Evolutionary conservation across 192 early-diverging fungal species (phyloP), one percentile per base, ranked within the genome.

Genomic region (Ambispora gerdemannii): DNA sequence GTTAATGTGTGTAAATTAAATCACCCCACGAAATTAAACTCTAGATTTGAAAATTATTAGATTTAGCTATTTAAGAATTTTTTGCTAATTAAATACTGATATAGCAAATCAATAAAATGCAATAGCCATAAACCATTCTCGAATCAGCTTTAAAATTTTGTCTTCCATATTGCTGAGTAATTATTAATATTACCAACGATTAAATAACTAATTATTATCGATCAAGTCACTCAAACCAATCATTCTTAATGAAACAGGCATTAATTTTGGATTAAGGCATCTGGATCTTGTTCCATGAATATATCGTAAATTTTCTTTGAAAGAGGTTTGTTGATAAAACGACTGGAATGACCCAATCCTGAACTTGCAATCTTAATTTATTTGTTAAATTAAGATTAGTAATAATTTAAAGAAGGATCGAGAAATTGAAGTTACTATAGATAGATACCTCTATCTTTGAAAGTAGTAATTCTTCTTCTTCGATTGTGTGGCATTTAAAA

Each of bases 381-480:
- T 0, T 25, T 15, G 43, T 33, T 36, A 56, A 10, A 25, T 7
- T 36, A n/a, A 19, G n/a, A 67, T n/a, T 34, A 0, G 3, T 20
- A 53, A 33, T 27, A n/a, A 31, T 31, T 25, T 32, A 22, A 47
- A 17, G 7, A 50, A 65, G 13, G 4, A 51, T 31, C 4, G 22
- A 15, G n/a, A 20, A 22, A 36, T 52, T 22, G 3, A 28, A 31
- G 17, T 17, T 24, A 35, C 6, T 17, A 50, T 25, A 15, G 10
- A 20, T 22, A 25, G 4, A 52, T 75, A 82, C 80, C 67, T 77
- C 75, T 11, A 82, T 43, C 67, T 74, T 53, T 3, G 76, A 66
- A 20, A 82, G 43, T 25, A 80, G 25, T 8, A 53, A 49, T 52
- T 74, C 77, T 28, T 47, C 59, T 50, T 77, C 64, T 53, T 64